Conservation (phyloP, 768 basidiomycete species). For the Auricularia sp. region DNA sequence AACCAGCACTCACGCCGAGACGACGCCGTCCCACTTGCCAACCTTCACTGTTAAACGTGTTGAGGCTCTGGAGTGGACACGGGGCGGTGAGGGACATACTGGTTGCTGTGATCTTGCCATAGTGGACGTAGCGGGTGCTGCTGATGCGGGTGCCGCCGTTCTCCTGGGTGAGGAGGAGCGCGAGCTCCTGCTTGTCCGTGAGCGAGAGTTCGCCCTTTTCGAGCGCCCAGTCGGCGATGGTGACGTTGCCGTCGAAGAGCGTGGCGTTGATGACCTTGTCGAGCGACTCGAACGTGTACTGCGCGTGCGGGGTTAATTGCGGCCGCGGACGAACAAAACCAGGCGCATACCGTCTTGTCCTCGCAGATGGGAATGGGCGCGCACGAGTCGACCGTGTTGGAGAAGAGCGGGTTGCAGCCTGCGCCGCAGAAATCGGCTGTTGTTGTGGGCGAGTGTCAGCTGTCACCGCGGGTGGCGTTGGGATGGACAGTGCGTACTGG, state of each 20-base stretch:
- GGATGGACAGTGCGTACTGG: slow-evolving; percentile 26
- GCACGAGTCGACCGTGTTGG: slow-evolving; percentile 56
- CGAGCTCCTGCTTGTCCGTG: slow-evolving; percentile 55
- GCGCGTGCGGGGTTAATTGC: background rate
- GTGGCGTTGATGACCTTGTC: slow-evolving; percentile 62
- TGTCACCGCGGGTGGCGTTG: slow-evolving; percentile 5
- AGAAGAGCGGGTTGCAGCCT: slow-evolving; percentile 76
- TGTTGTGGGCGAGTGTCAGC: background rate
- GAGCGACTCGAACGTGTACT: slow-evolving; percentile 58
- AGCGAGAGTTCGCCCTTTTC: slow-evolving; percentile 59
- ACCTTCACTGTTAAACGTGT: slow-evolving; percentile 49
- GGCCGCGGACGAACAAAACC: too few species aligned
- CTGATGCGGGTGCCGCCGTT: slow-evolving; percentile 73
- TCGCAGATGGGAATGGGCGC: slow-evolving; percentile 63
- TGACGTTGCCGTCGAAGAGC: slow-evolving; percentile 63
- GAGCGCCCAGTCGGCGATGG: slow-evolving; percentile 58
- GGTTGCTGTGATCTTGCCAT: slow-evolving; percentile 62
- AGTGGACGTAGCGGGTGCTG: slow-evolving; percentile 73
- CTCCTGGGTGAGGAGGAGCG: slow-evolving; percentile 52
- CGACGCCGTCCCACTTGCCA: slow-evolving; percentile 68
- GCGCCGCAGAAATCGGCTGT: slow-evolving; percentile 60
- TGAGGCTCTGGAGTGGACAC: background rate
- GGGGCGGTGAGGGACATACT: slow-evolving; percentile 26
- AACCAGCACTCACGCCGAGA: slow-evolving; percentile 40
- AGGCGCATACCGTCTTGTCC: slow-evolving; percentile 39